Evolutionary conservation across 2,329 filamentous ascomycete species (phyloP).

Genomic region (Fusarium zealandicum): DNA sequence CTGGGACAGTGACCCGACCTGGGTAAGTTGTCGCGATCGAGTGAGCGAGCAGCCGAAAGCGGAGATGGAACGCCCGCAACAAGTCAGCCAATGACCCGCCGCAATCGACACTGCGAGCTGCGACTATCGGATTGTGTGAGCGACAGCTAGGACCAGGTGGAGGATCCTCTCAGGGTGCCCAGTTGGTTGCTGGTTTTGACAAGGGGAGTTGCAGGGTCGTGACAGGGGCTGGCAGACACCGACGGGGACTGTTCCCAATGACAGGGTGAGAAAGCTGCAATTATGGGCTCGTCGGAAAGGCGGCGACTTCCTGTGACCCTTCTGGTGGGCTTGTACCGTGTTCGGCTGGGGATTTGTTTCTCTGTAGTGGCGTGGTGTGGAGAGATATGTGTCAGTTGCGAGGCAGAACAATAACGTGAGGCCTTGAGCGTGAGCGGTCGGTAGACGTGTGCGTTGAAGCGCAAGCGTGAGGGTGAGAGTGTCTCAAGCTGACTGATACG

Average conservation of each 20-base stretch:
- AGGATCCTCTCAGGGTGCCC: conserved; percentile 33
- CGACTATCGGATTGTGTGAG: conserved; percentile 35
- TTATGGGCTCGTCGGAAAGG: conserved; percentile 31
- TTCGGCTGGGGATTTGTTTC: conserved; percentile 21
- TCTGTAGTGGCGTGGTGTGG: conserved; percentile 28
- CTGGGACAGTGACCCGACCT: conserved; percentile 34
- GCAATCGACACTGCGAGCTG: conserved; percentile 36
- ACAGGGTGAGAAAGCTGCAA: conserved; percentile 18
- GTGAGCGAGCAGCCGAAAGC: conserved; percentile 42
- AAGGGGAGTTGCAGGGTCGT: conserved; percentile 22
- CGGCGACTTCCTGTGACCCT: conserved; percentile 28
- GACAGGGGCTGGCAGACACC: conserved; percentile 27
- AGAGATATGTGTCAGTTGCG: conserved; percentile 27
- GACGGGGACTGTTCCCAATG: conserved; percentile 17
- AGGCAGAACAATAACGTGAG: conserved; percentile 19
- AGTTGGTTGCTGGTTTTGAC: conserved; percentile 24
- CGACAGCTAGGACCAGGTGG: conserved; percentile 26
- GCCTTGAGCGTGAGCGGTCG: conserved; percentile 17
- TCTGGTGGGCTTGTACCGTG: conserved; percentile 12
- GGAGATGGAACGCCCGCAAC: conserved; percentile 37
- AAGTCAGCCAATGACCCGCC: conserved; percentile 32
- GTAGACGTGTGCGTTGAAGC: conserved; percentile 8
- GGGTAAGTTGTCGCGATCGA: conserved; percentile 33
- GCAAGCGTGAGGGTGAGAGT: conserved; percentile 7
- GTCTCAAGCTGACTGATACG: conserved; percentile 32